Conservation (phyloP, 2,329 filamentous ascomycete species). For the Cladorrhinum sp. region DNA sequence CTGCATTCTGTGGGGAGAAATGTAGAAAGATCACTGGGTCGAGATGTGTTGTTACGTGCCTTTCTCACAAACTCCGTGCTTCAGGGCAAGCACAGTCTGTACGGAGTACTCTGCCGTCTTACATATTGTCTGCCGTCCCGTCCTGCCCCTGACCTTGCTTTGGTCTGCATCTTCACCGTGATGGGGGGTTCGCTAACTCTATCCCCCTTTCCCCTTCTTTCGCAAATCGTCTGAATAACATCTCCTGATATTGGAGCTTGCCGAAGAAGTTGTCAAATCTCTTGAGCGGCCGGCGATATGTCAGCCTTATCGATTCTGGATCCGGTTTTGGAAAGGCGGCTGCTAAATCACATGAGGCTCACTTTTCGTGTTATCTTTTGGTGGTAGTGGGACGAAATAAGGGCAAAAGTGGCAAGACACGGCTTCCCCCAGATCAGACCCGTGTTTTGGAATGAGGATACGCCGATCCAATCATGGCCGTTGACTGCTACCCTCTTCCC, state of each 20-base stretch:
- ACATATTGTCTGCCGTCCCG: background rate
- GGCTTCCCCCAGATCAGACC: slow-evolving; percentile 25
- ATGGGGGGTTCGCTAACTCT: background rate
- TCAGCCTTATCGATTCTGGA: slow-evolving; percentile 9
- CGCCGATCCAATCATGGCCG: slow-evolving; percentile 21
- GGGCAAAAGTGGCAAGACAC: slow-evolving; percentile 13
- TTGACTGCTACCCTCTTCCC: slow-evolving; percentile 14
- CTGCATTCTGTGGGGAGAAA: slow-evolving; percentile 17
- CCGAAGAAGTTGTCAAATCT: background rate
- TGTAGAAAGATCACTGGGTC: slow-evolving; percentile 6
- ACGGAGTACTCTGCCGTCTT: slow-evolving; percentile 1
- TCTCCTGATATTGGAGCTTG: background rate
- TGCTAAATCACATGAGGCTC: slow-evolving; percentile 27
- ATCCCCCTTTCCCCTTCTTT: background rate
- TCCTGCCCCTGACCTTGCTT: slow-evolving; percentile 9
- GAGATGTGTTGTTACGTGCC: background rate
- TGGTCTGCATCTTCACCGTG: background rate
- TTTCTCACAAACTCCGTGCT: slow-evolving; percentile 10
- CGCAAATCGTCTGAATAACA: background rate
- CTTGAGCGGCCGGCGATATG: background rate
- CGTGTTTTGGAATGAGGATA: slow-evolving; percentile 26
- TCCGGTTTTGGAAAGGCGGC: slow-evolving; percentile 26
- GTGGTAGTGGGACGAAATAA: background rate
- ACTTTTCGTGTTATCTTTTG: background rate
- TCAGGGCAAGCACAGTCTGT: slow-evolving; percentile 8